Evolutionary conservation across 1,284 basidiomycete genomes (phyloP), one percentile per base, ranked within the genome.

Genomic region (Tilletia indica): DNA sequence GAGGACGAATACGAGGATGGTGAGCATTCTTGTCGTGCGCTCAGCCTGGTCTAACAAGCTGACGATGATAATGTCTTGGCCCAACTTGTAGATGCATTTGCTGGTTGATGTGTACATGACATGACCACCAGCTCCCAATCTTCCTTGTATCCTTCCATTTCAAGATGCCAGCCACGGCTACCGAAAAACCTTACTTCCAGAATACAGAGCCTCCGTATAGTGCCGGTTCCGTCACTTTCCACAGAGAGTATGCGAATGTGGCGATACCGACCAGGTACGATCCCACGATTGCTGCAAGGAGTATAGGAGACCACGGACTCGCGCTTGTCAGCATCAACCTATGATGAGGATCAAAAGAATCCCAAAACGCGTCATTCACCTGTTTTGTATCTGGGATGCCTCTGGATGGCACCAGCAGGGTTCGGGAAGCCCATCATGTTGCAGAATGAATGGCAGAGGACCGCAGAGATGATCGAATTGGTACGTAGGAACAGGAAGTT

Each of bases 351-450:
- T 31, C 25, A 31, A 31, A 31, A 31, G 25, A 31, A 31, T 31
- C 25, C 25, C 25, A 31, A 31, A 31, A 31, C 25, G 25, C 25
- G 25, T 31, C 25, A 31, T 86, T 78, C 83, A 87, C 86, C 75
- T 14, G 77, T 76, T 79, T 86, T 86, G 68, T 81, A 80, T 69
- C 78, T 79, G 3, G 86, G 86, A 74, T 82, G 85, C 48, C 83
- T 77, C 25, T 80, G 74, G 34, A 88, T 75, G 36, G 87, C 88
- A 42, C 69, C 77, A 31, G 87, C 85, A 19, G 87, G 86, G 9
- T 78, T 71, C 2, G 93, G 93, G n/a, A 95, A 78, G 1, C 95
- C 95, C 93, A 97, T 95, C 63, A 92, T 82, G 82, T 99, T 99
- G 87, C 96, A 98, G 81, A 94, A 94, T 2, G 92, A 86, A 84